A percentile compares a stretch with the other conserved stretches of the same genome.
Conservation (phyloP, 148 eudicot genomes). For the Fagopyrum tataricum region DNA sequence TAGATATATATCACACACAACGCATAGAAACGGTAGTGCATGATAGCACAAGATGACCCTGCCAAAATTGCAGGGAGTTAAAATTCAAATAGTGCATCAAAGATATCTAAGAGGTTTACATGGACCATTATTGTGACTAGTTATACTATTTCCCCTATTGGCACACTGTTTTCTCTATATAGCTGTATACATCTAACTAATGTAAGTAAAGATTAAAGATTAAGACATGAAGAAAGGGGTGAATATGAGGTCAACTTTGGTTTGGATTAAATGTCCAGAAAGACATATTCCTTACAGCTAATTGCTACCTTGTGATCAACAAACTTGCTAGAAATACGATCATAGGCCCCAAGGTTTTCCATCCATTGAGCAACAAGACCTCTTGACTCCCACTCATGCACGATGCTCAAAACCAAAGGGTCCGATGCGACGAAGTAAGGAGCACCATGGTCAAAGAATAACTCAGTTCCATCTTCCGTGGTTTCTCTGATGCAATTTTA, state of each 20-base stretch:
- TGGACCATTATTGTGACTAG: background rate
- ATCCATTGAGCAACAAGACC: constrained; percentile 87
- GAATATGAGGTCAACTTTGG: background rate
- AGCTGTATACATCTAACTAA: background rate
- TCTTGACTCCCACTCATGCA: constrained; percentile 71
- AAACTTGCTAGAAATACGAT: constrained; percentile 52
- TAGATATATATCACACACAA: background rate
- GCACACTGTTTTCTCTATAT: background rate
- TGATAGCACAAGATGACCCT: background rate
- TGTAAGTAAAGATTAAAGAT: background rate
- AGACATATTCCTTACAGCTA: background rate
- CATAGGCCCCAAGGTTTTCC: constrained; percentile 66
- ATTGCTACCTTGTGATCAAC: constrained; percentile 17
- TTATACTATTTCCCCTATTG: background rate
- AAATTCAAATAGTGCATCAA: background rate
- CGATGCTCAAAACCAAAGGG: constrained; percentile 40
- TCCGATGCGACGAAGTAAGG: constrained; percentile 66
- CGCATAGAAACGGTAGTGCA: background rate
- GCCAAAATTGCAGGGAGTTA: background rate
- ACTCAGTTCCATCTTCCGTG: constrained; percentile 67
- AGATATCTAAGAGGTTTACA: no score
- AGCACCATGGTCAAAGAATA: constrained; percentile 88
- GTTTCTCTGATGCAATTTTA: constrained; percentile 41
- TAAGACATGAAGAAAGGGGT: background rate
- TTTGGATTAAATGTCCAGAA: background rate